phyloP scores from a whole-genome alignment of 2,329 filamentous ascomycete species.

The Dryadomyces sulphureus region DNA sequence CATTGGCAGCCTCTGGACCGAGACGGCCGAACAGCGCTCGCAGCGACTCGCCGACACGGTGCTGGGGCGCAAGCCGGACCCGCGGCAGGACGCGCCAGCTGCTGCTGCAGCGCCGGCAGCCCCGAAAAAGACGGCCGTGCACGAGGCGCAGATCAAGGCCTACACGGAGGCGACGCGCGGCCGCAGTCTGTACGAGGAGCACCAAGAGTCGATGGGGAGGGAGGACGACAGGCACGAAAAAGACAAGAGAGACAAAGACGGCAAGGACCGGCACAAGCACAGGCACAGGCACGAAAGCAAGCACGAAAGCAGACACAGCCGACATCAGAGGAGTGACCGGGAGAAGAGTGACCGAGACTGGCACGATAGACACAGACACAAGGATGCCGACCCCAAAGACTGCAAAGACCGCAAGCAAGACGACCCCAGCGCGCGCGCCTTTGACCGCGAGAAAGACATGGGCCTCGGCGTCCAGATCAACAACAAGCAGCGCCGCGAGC shows the following conservation, averaged over 20 bases:
- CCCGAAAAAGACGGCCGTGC: constrained; percentile 42
- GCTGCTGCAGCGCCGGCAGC: constrained; percentile 18
- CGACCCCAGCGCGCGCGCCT: constrained; percentile 77
- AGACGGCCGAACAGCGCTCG: constrained; percentile 79
- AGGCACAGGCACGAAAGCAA: not conserved
- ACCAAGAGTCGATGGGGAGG: constrained; percentile 24
- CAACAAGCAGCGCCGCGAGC: constrained; percentile 57
- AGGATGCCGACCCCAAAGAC: not conserved
- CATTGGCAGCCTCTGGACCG: constrained; percentile 69
- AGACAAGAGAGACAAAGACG: constrained; percentile 4
- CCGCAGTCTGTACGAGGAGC: constrained; percentile 44
- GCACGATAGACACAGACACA: not conserved
- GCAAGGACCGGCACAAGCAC: not conserved
- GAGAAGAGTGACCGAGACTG: not conserved
- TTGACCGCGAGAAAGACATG: constrained; percentile 93
- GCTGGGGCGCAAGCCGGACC: constrained; percentile 48
- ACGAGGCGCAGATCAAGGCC: constrained; percentile 29
- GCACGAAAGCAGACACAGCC: not conserved
- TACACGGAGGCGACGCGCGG: constrained; percentile 39
- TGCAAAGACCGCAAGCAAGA: constrained; percentile 58
- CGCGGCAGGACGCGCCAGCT: constrained; percentile 32
- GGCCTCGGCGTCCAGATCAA: constrained; percentile 58
- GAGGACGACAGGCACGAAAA: not conserved
- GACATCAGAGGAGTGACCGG: no score
- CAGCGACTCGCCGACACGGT: constrained; percentile 69